phyloP scores from a whole-genome alignment of 1,284 basidiomycete species.

The Tylopilus microsporus region DNA sequence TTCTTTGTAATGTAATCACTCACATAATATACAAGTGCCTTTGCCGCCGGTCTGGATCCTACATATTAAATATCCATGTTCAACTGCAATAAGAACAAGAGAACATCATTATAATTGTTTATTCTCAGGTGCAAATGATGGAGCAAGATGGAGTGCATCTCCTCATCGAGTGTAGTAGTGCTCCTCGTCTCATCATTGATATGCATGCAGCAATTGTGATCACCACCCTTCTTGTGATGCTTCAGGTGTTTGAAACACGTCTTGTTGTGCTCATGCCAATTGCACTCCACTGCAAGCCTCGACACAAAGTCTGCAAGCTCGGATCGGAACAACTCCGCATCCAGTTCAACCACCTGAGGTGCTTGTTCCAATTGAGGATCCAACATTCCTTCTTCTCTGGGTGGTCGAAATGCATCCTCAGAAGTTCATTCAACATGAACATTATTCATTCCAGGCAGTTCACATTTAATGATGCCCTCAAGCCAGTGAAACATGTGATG shows the following conservation, averaged over 20 bases:
- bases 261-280: neutral
- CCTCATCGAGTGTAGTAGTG: neutral
- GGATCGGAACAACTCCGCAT: too few relatives aligned
- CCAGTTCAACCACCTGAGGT: too few relatives aligned
- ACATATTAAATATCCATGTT: neutral
- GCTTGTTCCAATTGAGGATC: too few relatives aligned
- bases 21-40: neutral
- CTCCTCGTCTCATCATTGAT: neutral
- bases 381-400: too few relatives aligned
- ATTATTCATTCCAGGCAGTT: neutral
- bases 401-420: neutral
- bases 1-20: neutral
- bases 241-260: neutral
- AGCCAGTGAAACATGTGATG: neutral
- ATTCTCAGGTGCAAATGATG: neutral
- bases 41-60: neutral
- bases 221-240: neutral
- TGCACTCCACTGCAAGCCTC: neutral
- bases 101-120: neutral
- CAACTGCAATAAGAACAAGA: neutral
- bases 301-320: neutral
- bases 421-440: neutral
- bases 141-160: neutral
- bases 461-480: neutral
- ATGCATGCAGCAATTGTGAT: neutral